Conservation (phyloP, 2,329 filamentous ascomycete genomes). For the Fusarium brevicatenulatum region DNA sequence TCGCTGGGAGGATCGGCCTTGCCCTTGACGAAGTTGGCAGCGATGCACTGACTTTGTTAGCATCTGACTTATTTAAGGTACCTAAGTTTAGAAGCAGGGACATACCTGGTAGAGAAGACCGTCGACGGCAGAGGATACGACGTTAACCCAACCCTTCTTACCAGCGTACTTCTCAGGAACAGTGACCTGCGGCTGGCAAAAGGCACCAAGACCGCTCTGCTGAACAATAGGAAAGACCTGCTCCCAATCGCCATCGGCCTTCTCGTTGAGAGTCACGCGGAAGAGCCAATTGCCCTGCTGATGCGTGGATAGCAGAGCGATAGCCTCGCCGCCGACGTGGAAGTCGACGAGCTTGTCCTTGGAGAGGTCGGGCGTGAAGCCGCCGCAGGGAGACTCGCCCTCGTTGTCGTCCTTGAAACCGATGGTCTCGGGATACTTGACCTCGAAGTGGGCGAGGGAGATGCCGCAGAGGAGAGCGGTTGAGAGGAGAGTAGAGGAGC, state of each 20-base stretch:
- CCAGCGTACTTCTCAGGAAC: slow-evolving; percentile 63
- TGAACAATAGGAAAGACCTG: slow-evolving; percentile 63
- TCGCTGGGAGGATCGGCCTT: slow-evolving; percentile 45
- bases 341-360: slow-evolving; percentile 63
- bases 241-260: slow-evolving; percentile 62
- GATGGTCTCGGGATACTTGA: slow-evolving; percentile 60
- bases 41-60: slow-evolving; percentile 57
- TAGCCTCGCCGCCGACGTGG: slow-evolving; percentile 65
- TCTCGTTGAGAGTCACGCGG: slow-evolving; percentile 64
- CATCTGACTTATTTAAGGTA: too few species aligned
- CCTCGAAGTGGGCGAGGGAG: slow-evolving; percentile 64
- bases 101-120: slow-evolving; percentile 67
- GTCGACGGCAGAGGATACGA: slow-evolving; percentile 64
- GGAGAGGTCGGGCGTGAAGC: slow-evolving; percentile 59
- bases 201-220: slow-evolving; percentile 65
- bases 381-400: slow-evolving; percentile 63
- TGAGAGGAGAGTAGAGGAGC: slow-evolving; percentile 47
- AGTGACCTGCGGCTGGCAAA: slow-evolving; percentile 62
- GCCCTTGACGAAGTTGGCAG: slow-evolving; percentile 65
- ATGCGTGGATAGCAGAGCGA: slow-evolving; percentile 61
- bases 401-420: slow-evolving; percentile 60
- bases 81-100: neutral
- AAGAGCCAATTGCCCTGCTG: slow-evolving; percentile 66
- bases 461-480: slow-evolving; percentile 53
- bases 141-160: slow-evolving; percentile 63